Evolutionary conservation across 768 basidiomycete genomes (phyloP).

Genomic region (Terana coerulea): DNA sequence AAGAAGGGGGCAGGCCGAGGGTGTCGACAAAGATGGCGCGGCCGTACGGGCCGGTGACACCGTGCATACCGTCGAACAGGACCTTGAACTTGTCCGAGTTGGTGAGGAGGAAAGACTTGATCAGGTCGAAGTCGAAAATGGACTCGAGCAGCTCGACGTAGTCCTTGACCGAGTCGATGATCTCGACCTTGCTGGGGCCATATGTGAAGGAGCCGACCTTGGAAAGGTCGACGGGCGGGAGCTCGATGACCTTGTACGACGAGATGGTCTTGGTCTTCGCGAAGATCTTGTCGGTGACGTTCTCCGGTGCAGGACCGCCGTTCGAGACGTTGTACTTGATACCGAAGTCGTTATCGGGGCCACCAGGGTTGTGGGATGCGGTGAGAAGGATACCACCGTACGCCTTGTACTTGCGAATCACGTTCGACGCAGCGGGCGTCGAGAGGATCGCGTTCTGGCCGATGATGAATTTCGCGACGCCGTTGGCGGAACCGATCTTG

Average conservation of each 20-base stretch:
- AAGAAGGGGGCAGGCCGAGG: conserved; percentile 74
- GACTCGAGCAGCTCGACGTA: conserved; percentile 78
- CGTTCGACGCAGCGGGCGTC: conserved; percentile 93
- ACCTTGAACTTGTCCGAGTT: conserved; percentile 73
- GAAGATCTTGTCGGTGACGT: conserved; percentile 92
- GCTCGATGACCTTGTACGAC: conserved; percentile 81
- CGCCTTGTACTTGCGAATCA: conserved; percentile 95
- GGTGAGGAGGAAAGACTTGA: conserved; percentile 79
- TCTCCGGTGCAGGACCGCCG: conserved; percentile 96
- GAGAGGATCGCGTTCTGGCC: conserved; percentile 91
- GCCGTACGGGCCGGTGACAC: conserved; percentile 97
- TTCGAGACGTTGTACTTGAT: conserved; percentile 99
- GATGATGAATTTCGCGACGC: conserved; percentile 87
- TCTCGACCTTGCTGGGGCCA: conserved; percentile 79
- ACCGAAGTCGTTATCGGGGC: conserved; percentile 97
- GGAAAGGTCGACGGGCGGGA: conserved; percentile 73
- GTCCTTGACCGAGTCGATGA: conserved; percentile 93
- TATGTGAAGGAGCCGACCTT: conserved; percentile 76
- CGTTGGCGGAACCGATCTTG: conserved; percentile 91
- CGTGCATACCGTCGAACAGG: conserved; percentile 93
- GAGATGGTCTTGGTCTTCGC: conserved; percentile 85
- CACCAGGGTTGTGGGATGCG: conserved; percentile 97
- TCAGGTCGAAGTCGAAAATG: conserved; percentile 94
- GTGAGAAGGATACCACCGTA: conserved; percentile 96
- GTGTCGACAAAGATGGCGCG: conserved; percentile 79